These are phyloP conservation scores for Cardamine resedifolia DNA, from an alignment of 345 rosid species.

Conservation along the genomic window DNA sequence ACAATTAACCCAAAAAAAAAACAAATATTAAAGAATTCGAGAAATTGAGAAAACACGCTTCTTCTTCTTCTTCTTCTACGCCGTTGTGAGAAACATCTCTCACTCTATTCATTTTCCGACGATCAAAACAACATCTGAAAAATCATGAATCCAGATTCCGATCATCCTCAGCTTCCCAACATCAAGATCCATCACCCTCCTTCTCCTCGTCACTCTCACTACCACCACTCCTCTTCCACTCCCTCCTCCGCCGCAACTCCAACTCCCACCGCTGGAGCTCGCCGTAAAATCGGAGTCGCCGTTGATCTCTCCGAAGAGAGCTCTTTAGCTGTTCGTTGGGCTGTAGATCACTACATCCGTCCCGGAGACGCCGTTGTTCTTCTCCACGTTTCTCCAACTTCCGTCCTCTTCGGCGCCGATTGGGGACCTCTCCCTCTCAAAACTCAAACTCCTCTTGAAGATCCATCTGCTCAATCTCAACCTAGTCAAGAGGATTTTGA, in stretches of 20 bases:
- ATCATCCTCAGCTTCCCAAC: conserved; percentile 71
- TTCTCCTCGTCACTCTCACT: conserved; percentile 46
- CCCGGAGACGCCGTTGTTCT: conserved; percentile 94
- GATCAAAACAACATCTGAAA: conserved; percentile 16
- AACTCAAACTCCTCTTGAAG: conserved; percentile 6
- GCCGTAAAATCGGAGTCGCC: conserved; percentile 88
- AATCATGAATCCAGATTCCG: conserved; percentile 43
- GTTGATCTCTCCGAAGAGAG: conserved; percentile 88
- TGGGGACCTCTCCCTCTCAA: conserved; percentile 65
- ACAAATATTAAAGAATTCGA: too few species aligned
- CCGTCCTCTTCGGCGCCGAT: conserved; percentile 96
- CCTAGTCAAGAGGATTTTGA: conserved; percentile 66
- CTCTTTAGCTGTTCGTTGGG: conserved; percentile 87
- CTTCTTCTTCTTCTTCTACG: neutral
- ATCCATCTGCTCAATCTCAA: conserved; percentile 20
- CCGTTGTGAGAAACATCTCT: conserved; percentile 7
- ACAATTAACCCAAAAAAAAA: too few species aligned
- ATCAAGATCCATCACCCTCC: conserved; percentile 79
- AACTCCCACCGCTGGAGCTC: conserved; percentile 84
- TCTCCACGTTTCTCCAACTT: conserved; percentile 96
- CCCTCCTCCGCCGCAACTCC: conserved; percentile 47
- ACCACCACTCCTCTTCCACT: conserved; percentile 39
- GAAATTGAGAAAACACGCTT: conserved; percentile 2
- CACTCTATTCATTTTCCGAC: conserved; percentile 2
- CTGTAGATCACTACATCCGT: conserved; percentile 83